phyloP scores from a whole-genome alignment of 2,329 filamentous ascomycete genomes.

The Clarireedia monteithiana region DNA sequence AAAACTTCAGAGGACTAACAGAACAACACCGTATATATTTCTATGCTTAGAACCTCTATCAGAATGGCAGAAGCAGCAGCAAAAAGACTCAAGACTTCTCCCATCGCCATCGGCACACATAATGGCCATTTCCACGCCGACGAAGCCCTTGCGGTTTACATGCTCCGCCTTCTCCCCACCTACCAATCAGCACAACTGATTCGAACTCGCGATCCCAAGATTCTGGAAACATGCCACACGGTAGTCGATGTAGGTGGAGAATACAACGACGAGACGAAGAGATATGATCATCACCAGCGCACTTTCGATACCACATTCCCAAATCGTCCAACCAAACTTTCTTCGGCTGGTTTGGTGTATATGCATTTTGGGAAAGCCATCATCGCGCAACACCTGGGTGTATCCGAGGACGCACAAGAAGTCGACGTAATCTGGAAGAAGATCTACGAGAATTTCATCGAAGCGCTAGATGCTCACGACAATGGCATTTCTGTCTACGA shows the following conservation, averaged over 20 bases:
- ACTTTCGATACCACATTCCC: constrained; percentile 83
- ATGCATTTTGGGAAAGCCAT: constrained; percentile 88
- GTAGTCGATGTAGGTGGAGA: constrained; percentile 97
- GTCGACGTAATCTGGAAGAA: constrained; percentile 75
- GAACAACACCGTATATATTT: constrained; percentile 8
- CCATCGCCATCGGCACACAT: constrained; percentile 67
- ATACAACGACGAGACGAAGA: constrained; percentile 68
- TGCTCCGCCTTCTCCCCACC: constrained; percentile 80
- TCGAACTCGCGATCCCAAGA: constrained; percentile 76
- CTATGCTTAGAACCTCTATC: constrained; percentile 39
- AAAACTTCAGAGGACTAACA: not conserved
- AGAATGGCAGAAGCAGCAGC: constrained; percentile 63
- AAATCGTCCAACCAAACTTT: constrained; percentile 76
- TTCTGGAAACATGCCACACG: constrained; percentile 78
- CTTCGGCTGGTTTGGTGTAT: constrained; percentile 88
- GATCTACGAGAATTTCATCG: constrained; percentile 87
- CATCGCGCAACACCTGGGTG: constrained; percentile 59
- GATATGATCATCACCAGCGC: constrained; percentile 97
- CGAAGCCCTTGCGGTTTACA: constrained; percentile 92
- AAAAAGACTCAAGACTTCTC: constrained; percentile 77
- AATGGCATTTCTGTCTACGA: constrained; percentile 88
- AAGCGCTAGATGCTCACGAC: constrained; percentile 95
- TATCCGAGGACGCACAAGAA: constrained; percentile 54
- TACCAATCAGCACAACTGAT: constrained; percentile 70
- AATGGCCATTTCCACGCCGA: constrained; percentile 99